Evolutionary conservation across 2,329 filamentous ascomycete genomes (phyloP).

Genomic region (Aspergillus piperis): DNA sequence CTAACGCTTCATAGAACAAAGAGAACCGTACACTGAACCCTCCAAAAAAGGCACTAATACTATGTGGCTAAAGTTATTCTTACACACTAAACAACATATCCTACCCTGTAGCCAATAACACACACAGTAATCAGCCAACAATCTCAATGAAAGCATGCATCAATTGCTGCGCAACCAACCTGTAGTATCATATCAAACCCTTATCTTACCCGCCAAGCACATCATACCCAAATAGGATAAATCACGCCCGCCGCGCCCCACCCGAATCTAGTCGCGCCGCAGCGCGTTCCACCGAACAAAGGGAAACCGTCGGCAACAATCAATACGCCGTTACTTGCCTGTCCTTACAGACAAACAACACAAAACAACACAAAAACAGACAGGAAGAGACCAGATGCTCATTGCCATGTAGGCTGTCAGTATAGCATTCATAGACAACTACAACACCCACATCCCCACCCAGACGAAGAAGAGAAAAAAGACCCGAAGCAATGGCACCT

Average conservation of each 20-base stretch:
- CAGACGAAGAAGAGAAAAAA: neutral
- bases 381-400: neutral
- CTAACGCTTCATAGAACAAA: too few relatives aligned
- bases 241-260: conserved; percentile 18
- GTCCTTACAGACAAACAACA: neutral
- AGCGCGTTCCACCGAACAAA: conserved; percentile 19
- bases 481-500: conserved; percentile 26
- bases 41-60: too few relatives aligned
- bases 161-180: too few relatives aligned
- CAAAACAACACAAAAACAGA: neutral
- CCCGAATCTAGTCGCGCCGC: neutral
- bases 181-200: neutral
- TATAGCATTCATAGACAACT: too few relatives aligned
- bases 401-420: neutral
- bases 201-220: neutral
- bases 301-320: neutral
- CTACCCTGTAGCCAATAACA: too few relatives aligned
- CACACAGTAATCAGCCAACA: too few relatives aligned
- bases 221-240: conserved; percentile 20
- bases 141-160: too few relatives aligned
- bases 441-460: neutral
- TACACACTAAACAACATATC: too few relatives aligned
- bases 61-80: neutral
- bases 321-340: neutral
- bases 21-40: too few relatives aligned